Conservation (phyloP, 2,329 filamentous ascomycete genomes). For the Hortaea werneckii region DNA sequence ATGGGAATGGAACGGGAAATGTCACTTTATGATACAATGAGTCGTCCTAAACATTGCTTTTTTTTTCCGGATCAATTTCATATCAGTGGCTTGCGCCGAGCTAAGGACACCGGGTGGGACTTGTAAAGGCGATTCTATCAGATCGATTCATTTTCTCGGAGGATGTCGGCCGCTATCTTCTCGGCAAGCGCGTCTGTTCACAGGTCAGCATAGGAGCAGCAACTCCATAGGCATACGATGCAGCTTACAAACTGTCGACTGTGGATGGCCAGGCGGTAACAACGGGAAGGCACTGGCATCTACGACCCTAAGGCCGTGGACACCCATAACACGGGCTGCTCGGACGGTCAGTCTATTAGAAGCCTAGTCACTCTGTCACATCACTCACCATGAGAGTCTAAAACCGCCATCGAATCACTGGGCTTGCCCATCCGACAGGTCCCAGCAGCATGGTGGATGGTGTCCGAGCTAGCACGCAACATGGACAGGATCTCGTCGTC, state of each 20-base stretch:
- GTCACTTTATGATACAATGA: too few species aligned
- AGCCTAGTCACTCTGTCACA: too few species aligned
- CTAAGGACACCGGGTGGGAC: too few species aligned
- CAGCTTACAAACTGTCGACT: conserved; percentile 9
- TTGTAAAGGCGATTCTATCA: too few species aligned
- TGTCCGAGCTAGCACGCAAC: conserved; percentile 1
- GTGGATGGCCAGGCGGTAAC: conserved; percentile 17
- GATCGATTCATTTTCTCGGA: not conserved
- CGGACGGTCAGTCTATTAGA: not conserved
- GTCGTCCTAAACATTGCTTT: too few species aligned
- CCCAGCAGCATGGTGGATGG: conserved; percentile 10
- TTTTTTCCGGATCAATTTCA: too few species aligned
- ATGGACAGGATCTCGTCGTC: conserved; percentile 6
- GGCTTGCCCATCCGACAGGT: conserved; percentile 8
- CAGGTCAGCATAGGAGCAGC: too few species aligned
- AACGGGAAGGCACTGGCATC: conserved; percentile 14
- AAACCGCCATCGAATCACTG: conserved; percentile 4
- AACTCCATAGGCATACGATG: too few species aligned
- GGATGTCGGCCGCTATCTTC: conserved; percentile 1
- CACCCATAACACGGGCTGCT: conserved; percentile 12
- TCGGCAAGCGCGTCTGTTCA: not conserved
- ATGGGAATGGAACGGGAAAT: too few species aligned
- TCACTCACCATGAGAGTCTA: conserved; percentile 4
- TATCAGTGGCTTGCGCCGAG: too few species aligned
- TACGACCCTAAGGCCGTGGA: conserved; percentile 14